phyloP scores from a whole-genome alignment of 257 asterid species.

The Capsicum rhomboideum region DNA sequence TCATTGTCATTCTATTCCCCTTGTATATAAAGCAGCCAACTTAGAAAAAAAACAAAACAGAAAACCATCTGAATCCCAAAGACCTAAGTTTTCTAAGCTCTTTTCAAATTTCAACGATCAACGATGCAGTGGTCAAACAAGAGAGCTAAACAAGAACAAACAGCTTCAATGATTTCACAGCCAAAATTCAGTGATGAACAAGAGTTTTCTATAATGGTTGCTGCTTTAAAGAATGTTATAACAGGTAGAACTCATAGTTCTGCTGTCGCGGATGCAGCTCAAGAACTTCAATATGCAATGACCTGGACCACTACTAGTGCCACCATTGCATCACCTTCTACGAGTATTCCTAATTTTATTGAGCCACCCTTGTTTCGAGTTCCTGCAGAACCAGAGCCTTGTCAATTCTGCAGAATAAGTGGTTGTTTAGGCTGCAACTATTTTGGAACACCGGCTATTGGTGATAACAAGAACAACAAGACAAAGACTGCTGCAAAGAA shows the following conservation, averaged over 20 bases:
- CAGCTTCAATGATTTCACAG: too few relatives aligned
- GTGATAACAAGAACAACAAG: conserved; percentile 6
- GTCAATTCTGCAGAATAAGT: conserved; percentile 34
- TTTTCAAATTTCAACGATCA: background rate
- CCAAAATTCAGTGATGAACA: too few relatives aligned
- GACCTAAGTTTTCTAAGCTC: background rate
- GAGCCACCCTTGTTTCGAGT: too few relatives aligned
- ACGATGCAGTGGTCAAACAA: conserved; percentile 51
- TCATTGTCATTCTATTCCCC: background rate
- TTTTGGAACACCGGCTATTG: conserved; percentile 12
- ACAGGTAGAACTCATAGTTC: too few relatives aligned
- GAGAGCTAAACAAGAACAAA: conserved; percentile 19
- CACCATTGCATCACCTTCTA: too few relatives aligned
- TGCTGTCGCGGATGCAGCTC: too few relatives aligned
- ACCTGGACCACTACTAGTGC: too few relatives aligned
- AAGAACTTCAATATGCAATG: too few relatives aligned
- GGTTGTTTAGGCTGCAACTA: conserved; percentile 76
- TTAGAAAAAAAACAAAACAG: background rate
- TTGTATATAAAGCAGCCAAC: background rate
- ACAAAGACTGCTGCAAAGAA: conserved; percentile 14
- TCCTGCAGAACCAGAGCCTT: too few relatives aligned
- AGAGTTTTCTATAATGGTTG: too few relatives aligned
- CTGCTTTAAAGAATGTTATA: too few relatives aligned
- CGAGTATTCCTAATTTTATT: too few relatives aligned
- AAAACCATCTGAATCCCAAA: background rate